phyloP scores from a whole-genome alignment of 73 alveolate species.

The Paramecium tetraurelia region DNA sequence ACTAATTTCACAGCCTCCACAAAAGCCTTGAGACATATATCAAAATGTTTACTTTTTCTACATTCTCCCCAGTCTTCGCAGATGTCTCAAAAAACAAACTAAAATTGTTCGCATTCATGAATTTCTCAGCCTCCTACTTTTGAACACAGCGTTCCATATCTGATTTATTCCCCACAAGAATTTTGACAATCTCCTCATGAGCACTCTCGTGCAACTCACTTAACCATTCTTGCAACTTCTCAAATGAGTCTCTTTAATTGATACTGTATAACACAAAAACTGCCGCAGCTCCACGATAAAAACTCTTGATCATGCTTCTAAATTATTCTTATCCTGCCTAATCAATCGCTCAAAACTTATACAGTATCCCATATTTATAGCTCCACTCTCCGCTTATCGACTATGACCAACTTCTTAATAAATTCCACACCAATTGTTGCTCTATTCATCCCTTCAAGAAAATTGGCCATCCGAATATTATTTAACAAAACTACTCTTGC shows the following conservation, averaged over 20 bases:
- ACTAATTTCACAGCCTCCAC: not conserved
- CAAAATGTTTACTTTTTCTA: not conserved
- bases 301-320: not conserved
- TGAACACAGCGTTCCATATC: not conserved
- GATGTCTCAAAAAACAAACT: constrained; percentile 21
- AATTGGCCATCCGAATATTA: constrained; percentile 15
- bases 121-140: not conserved
- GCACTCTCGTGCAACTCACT: not conserved
- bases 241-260: not conserved
- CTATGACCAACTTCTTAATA: not conserved
- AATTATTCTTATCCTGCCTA: constrained; percentile 29
- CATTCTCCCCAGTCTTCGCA: constrained; percentile 37
- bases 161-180: constrained; percentile 15
- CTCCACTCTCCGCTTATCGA: not conserved
- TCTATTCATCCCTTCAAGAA: not conserved
- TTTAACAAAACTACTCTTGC: constrained; percentile 6
- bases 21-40: not conserved
- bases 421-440: constrained; percentile 33
- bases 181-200: not conserved
- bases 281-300: constrained; percentile 38
- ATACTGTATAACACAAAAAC: not conserved
- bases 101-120: not conserved
- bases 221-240: not conserved
- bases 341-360: not conserved
- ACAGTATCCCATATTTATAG: constrained; percentile 44